These are phyloP conservation scores for Malus hybrid DNA, from an alignment of 331 rosid genomes.

Conservation along the genomic window DNA sequence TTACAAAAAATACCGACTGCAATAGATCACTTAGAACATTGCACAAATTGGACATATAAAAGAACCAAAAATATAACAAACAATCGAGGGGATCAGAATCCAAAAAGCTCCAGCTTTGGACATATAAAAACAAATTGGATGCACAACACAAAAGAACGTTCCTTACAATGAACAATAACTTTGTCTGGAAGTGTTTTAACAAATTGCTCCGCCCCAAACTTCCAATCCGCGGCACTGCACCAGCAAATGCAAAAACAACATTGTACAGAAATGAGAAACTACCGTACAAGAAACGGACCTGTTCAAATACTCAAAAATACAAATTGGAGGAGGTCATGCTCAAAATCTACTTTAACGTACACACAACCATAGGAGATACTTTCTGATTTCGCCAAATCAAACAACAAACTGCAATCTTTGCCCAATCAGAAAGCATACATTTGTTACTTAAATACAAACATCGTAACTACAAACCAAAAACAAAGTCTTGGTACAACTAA, in stretches of 20 bases:
- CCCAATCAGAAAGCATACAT: neutral
- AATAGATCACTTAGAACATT: neutral
- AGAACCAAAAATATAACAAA: neutral
- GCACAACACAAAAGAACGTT: neutral
- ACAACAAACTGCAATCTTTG: neutral
- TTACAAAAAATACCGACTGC: neutral
- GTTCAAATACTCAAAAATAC: neutral
- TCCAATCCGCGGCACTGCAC: slow-evolving; percentile 84
- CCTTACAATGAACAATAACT: slow-evolving; percentile 87
- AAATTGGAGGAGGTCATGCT: neutral
- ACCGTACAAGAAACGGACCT: neutral
- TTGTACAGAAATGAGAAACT: neutral
- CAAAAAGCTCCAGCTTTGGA: neutral
- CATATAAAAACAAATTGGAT: neutral
- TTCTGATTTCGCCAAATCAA: neutral
- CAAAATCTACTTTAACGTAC: neutral
- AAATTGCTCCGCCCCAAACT: slow-evolving; percentile 81
- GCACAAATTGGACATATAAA: neutral
- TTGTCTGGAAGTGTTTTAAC: slow-evolving; percentile 71
- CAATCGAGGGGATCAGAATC: neutral
- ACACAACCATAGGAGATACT: neutral
- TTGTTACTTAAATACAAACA: neutral
- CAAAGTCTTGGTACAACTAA: neutral
- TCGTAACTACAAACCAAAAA: neutral
- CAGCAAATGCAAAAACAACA: slow-evolving; percentile 19